phyloP scores from a whole-genome alignment of 164 flowering plant species.

The Nymphaea colorata region DNA sequence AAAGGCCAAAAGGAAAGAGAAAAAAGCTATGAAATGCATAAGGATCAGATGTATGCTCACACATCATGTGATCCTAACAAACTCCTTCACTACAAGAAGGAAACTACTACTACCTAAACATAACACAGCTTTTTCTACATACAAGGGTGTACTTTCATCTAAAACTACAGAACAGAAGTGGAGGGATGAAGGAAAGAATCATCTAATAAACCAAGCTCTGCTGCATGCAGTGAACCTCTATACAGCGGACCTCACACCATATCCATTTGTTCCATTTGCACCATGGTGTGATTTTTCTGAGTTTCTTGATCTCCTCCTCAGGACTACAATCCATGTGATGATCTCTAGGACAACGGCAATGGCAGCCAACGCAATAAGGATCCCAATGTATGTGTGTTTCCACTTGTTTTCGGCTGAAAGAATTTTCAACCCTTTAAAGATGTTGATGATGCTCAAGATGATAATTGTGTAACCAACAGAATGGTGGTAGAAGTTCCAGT shows the following conservation, averaged over 20 bases:
- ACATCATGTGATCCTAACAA: too few species aligned
- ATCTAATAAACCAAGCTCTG: too few species aligned
- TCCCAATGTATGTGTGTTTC: constrained; percentile 39
- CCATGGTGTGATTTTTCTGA: constrained; percentile 20
- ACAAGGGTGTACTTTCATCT: too few species aligned
- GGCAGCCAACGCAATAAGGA: constrained; percentile 20
- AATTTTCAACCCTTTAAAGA: constrained; percentile 50
- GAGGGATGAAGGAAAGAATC: too few species aligned
- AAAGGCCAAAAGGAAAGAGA: too few species aligned
- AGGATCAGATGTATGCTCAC: too few species aligned
- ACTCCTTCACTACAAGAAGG: too few species aligned
- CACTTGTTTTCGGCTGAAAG: constrained; percentile 35
- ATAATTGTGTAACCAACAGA: constrained; percentile 43
- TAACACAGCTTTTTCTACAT: too few species aligned
- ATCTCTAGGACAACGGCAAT: constrained; percentile 24
- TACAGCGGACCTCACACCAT: constrained; percentile 1
- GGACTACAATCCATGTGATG: constrained; percentile 37
- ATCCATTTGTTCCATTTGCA: constrained; percentile 14
- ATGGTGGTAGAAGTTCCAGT: constrained; percentile 79
- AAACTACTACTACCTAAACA: too few species aligned
- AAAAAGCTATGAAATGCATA: too few species aligned
- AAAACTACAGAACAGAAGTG: too few species aligned
- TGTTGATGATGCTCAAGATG: constrained; percentile 40
- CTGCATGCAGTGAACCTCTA: neutral
- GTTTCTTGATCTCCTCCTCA: constrained; percentile 24